These are phyloP conservation scores for Venturia aucupariae DNA, from an alignment of 2,329 filamentous ascomycete species.

Conservation along the genomic window DNA sequence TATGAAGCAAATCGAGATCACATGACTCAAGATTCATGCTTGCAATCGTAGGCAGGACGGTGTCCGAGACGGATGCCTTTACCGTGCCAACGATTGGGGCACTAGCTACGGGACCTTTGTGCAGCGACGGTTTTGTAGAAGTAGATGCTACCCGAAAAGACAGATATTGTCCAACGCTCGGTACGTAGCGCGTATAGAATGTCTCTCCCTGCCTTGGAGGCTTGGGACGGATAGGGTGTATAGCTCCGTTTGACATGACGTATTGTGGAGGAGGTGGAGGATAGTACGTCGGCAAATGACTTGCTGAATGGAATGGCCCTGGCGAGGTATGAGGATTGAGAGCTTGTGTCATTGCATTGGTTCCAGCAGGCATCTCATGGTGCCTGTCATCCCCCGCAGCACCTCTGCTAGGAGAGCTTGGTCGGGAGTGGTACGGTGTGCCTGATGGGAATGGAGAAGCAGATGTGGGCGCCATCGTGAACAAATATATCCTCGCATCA, in stretches of 20 bases:
- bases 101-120: slow-evolving; percentile 45
- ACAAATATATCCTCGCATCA: slow-evolving; percentile 77
- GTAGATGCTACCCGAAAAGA: slow-evolving; percentile 78
- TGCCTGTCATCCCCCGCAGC: neutral
- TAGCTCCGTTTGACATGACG: slow-evolving; percentile 64
- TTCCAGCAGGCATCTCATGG: slow-evolving; percentile 6
- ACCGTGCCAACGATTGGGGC: slow-evolving; percentile 23
- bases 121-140: slow-evolving; percentile 52
- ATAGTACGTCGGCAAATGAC: slow-evolving; percentile 84
- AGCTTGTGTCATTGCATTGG: neutral
- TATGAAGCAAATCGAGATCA: slow-evolving; percentile 63
- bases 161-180: slow-evolving; percentile 72
- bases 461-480: slow-evolving; percentile 57
- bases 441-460: slow-evolving; percentile 39
- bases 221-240: slow-evolving; percentile 81
- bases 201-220: slow-evolving; percentile 83
- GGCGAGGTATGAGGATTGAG: neutral
- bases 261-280: slow-evolving; percentile 78
- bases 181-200: slow-evolving; percentile 82
- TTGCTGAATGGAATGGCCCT: slow-evolving; percentile 71
- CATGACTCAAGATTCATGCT: slow-evolving; percentile 25
- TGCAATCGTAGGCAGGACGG: slow-evolving; percentile 26
- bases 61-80: slow-evolving; percentile 42
- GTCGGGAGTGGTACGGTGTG: slow-evolving; percentile 43
- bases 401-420: slow-evolving; percentile 36